Conservation (phyloP, 257 asterid genomes). For the Solanum medicagineum region DNA sequence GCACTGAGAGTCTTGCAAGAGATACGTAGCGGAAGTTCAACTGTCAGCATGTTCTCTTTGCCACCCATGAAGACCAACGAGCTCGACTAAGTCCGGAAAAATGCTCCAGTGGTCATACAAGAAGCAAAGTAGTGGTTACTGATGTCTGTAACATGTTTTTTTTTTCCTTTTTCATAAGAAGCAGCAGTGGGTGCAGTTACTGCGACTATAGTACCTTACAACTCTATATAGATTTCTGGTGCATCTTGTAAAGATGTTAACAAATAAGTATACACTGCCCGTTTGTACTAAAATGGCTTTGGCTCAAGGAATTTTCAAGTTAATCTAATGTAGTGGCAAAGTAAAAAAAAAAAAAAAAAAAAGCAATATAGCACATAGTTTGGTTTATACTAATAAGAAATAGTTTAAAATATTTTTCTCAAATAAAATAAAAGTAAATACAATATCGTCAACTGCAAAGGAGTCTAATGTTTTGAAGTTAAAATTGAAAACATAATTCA, state of each 20-base stretch:
- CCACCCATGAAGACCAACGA: slow-evolving; percentile 40
- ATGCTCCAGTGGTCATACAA: slow-evolving; percentile 15
- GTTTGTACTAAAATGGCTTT: not conserved
- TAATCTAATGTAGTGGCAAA: not conserved
- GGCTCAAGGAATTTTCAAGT: not conserved
- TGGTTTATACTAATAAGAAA: too few relatives aligned
- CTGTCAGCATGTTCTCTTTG: slow-evolving; percentile 39
- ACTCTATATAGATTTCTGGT: not conserved
- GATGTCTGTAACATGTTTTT: not conserved
- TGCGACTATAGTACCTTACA: too few relatives aligned
- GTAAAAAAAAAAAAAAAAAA: too few relatives aligned
- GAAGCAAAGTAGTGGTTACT: slow-evolving; percentile 4
- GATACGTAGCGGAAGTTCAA: too few relatives aligned
- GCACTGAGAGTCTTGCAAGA: slow-evolving; percentile 36
- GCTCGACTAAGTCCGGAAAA: slow-evolving; percentile 23
- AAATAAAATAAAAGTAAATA: too few relatives aligned
- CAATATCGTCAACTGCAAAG: too few relatives aligned
- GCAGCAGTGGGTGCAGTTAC: not conserved
- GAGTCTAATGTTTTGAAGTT: too few relatives aligned
- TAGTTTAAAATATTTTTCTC: too few relatives aligned
- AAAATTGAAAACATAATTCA: too few relatives aligned
- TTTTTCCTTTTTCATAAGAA: not conserved
- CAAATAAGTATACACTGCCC: not conserved
- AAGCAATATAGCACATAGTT: too few relatives aligned
- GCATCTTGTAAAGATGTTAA: not conserved